Percentiles rank a stretch among this genome's conserved stretches.
These are phyloP conservation scores for Russula virescens DNA, from an alignment of 768 basidiomycete species.

Conservation along the genomic window DNA sequence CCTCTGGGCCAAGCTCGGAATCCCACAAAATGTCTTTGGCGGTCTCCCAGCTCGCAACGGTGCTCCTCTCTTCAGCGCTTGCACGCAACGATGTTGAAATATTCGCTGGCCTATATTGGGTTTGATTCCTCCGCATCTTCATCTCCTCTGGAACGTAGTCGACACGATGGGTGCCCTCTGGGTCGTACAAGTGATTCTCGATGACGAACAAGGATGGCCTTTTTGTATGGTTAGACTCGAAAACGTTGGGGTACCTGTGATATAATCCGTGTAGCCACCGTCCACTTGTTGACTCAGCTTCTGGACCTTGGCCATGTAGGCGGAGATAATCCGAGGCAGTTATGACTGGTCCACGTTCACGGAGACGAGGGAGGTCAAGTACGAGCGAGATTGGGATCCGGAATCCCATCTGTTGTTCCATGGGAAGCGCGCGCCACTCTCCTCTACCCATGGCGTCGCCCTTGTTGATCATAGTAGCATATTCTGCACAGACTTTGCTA, in stretches of 20 bases:
- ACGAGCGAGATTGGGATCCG: conserved; percentile 35
- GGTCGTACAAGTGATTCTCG: conserved; percentile 39
- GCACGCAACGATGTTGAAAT: not conserved
- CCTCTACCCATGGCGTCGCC: conserved; percentile 36
- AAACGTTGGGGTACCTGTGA: conserved; percentile 29
- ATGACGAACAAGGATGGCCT: conserved; percentile 33
- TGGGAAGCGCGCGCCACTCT: conserved; percentile 38
- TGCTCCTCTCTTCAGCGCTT: not conserved
- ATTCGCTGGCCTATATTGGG: not conserved
- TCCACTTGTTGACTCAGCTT: conserved; percentile 35
- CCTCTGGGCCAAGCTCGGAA: not conserved
- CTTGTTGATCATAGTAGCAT: conserved; percentile 40
- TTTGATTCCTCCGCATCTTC: conserved; percentile 26
- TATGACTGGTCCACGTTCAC: conserved; percentile 34
- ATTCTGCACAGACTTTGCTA: conserved; percentile 36
- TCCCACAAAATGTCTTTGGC: not conserved
- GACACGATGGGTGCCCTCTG: conserved; percentile 33
- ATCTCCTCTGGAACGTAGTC: conserved; percentile 33
- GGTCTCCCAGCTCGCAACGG: conserved; percentile 3
- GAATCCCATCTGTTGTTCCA: conserved; percentile 34
- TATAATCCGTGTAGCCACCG: conserved; percentile 35
- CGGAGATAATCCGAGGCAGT: conserved; percentile 39
- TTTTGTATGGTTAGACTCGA: conserved; percentile 23
- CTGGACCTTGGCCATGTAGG: conserved; percentile 34
- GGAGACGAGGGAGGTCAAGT: conserved; percentile 38